A percentile compares a stretch with the other conserved stretches of the same genome.
phyloP scores from a whole-genome alignment of 805 yeast genomes.

The Saccharomyces paradoxus region DNA sequence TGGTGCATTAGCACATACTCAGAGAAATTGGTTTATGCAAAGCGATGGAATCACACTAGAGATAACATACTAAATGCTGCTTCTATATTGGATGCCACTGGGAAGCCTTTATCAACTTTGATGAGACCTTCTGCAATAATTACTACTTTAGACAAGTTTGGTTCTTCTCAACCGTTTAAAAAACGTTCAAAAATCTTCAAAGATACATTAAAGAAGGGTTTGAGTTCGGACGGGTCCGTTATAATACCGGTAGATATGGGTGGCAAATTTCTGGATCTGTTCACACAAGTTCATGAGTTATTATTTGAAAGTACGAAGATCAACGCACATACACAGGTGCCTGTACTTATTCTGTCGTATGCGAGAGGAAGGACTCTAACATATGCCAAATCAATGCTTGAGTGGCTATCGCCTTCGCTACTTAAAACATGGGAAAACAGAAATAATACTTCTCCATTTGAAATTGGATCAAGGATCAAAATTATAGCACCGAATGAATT shows the following conservation, averaged over 20 bases:
- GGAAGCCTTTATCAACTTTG: conserved; percentile 56
- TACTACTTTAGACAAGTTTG: conserved; percentile 50
- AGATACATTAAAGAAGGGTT: conserved; percentile 47
- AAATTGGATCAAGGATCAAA: conserved; percentile 50
- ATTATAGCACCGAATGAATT: conserved; percentile 51
- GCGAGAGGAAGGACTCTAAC: conserved; percentile 71
- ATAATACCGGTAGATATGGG: conserved; percentile 75
- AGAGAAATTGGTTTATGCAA: conserved; percentile 81
- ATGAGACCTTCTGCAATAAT: conserved; percentile 76
- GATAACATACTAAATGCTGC: conserved; percentile 79
- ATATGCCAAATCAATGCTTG: conserved; percentile 82
- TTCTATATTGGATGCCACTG: conserved; percentile 46
- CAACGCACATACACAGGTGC: conserved; percentile 37
- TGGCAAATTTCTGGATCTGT: conserved; percentile 72
- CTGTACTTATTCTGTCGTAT: conserved; percentile 67
- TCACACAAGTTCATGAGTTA: conserved; percentile 64
- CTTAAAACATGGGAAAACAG: conserved; percentile 75
- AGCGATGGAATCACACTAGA: conserved; percentile 89
- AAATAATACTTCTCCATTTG: conserved; percentile 66
- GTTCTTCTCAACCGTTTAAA: conserved; percentile 55
- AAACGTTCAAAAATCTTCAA: conserved; percentile 58
- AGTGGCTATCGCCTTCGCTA: conserved; percentile 92
- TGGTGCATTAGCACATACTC: conserved; percentile 71
- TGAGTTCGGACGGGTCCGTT: conserved; percentile 50
- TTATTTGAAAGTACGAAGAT: conserved; percentile 36